These are phyloP conservation scores for Inonotus obliquus DNA, from an alignment of 1,284 basidiomycete genomes.

Conservation along the genomic window DNA sequence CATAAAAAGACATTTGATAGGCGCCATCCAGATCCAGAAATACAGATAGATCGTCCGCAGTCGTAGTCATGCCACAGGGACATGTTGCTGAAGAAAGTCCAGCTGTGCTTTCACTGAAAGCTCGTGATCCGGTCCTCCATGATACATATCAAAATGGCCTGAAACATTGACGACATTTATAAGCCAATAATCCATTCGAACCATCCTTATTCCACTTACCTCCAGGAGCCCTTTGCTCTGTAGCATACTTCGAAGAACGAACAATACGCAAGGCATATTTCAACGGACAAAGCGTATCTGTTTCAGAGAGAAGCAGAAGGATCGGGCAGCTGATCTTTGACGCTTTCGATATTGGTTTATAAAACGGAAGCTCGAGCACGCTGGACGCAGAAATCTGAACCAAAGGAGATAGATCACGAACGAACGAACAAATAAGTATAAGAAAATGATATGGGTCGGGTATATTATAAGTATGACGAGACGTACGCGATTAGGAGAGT, in stretches of 20 bases:
- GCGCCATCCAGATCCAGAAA: not conserved
- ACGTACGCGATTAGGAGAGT: constrained; percentile 7
- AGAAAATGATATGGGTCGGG: no score
- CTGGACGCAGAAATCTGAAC: constrained; percentile 24
- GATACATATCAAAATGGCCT: constrained; percentile 29
- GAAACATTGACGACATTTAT: not conserved
- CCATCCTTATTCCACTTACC: constrained; percentile 4
- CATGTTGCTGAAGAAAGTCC: constrained; percentile 25
- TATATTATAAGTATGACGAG: not conserved
- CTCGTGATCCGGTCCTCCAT: constrained; percentile 22
- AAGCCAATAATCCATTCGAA: not conserved
- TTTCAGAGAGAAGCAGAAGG: constrained; percentile 25
- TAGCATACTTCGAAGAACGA: constrained; percentile 19
- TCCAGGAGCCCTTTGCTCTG: constrained; percentile 21
- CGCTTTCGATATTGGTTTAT: constrained; percentile 25
- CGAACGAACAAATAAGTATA: not conserved
- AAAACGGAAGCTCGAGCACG: constrained; percentile 24
- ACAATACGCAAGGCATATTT: constrained; percentile 18
- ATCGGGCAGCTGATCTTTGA: constrained; percentile 23
- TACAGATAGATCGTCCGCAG: not conserved
- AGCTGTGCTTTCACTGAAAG: constrained; percentile 20
- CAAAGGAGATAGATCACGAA: not conserved
- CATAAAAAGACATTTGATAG: not conserved
- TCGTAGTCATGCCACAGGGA: constrained; percentile 10
- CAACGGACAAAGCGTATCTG: constrained; percentile 25